Percentiles rank a stretch among this genome's conserved stretches.
These are phyloP conservation scores for Lentinula edodes DNA, from an alignment of 768 basidiomycete genomes.

Conservation along the genomic window DNA sequence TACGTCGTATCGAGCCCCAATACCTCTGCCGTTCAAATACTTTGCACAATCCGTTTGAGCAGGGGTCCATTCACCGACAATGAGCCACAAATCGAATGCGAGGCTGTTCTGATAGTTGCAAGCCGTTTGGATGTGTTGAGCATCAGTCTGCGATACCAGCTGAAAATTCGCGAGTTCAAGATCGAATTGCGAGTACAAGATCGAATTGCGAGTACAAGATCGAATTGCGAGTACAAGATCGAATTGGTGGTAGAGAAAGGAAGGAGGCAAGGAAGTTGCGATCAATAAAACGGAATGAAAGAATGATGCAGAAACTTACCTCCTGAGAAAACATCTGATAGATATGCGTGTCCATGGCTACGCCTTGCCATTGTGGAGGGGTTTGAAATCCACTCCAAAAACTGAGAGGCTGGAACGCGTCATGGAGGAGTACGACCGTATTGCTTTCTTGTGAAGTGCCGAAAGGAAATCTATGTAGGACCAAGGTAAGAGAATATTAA, in stretches of 20 bases:
- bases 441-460: slow-evolving; percentile 46
- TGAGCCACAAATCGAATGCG: slow-evolving; percentile 65
- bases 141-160: neutral
- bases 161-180: neutral
- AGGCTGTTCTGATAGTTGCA: slow-evolving; percentile 46
- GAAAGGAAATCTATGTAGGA: slow-evolving; percentile 26
- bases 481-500: neutral
- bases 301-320: slow-evolving; percentile 29
- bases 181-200: too few species aligned
- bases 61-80: slow-evolving; percentile 88
- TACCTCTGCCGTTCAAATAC: slow-evolving; percentile 80
- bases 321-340: slow-evolving; percentile 67
- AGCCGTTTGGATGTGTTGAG: slow-evolving; percentile 50
- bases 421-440: slow-evolving; percentile 63
- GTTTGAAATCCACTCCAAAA: slow-evolving; percentile 65
- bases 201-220: too few species aligned
- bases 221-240: too few species aligned
- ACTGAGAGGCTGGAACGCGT: slow-evolving; percentile 72
- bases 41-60: slow-evolving; percentile 74
- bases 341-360: slow-evolving; percentile 75
- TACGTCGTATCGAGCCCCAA: slow-evolving; percentile 59
- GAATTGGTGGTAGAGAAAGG: neutral
- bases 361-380: slow-evolving; percentile 49
- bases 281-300: neutral
- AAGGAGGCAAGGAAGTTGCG: neutral